Conservation (phyloP, 129 eudicot species). For the Centella asiatica region DNA sequence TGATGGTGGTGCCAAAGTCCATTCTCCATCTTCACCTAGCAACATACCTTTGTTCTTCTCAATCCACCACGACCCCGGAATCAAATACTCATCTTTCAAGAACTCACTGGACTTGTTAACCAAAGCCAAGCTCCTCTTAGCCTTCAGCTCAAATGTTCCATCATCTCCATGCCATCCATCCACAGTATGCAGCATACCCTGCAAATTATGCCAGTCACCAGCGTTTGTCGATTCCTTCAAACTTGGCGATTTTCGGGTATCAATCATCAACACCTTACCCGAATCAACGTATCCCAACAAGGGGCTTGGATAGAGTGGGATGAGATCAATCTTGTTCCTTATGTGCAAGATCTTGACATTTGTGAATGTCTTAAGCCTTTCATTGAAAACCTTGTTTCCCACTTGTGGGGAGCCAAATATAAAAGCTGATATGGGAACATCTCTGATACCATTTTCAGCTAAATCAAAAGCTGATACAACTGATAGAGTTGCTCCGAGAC, state of each 20-base stretch:
- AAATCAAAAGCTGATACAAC: slow-evolving; percentile 64
- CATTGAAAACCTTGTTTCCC: slow-evolving; percentile 62
- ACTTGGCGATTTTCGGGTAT: slow-evolving; percentile 54
- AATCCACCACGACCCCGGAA: slow-evolving; percentile 90
- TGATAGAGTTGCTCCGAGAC: slow-evolving; percentile 72
- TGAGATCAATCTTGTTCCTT: slow-evolving; percentile 61
- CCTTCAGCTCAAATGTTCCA: slow-evolving; percentile 50
- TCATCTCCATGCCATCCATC: slow-evolving; percentile 83
- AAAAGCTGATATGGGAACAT: slow-evolving; percentile 61
- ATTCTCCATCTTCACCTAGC: slow-evolving; percentile 55
- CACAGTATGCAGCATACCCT: slow-evolving; percentile 70
- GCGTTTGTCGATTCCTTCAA: slow-evolving; percentile 49
- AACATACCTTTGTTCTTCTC: slow-evolving; percentile 90
- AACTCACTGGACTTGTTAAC: slow-evolving; percentile 77
- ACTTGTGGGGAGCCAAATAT: slow-evolving; percentile 84
- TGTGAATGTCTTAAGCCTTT: slow-evolving; percentile 28
- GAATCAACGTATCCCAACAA: slow-evolving; percentile 55
- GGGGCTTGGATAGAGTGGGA: slow-evolving; percentile 63
- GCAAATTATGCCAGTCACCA: slow-evolving; percentile 83
- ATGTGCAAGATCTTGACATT: slow-evolving; percentile 69
- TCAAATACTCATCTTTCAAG: slow-evolving; percentile 72
- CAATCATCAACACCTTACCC: slow-evolving; percentile 55
- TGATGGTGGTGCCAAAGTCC: slow-evolving; percentile 52
- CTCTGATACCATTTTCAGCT: slow-evolving; percentile 54
- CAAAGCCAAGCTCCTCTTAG: slow-evolving; percentile 64